Conservation (phyloP, 345 rosid species). For the Dimocarpus longan region DNA sequence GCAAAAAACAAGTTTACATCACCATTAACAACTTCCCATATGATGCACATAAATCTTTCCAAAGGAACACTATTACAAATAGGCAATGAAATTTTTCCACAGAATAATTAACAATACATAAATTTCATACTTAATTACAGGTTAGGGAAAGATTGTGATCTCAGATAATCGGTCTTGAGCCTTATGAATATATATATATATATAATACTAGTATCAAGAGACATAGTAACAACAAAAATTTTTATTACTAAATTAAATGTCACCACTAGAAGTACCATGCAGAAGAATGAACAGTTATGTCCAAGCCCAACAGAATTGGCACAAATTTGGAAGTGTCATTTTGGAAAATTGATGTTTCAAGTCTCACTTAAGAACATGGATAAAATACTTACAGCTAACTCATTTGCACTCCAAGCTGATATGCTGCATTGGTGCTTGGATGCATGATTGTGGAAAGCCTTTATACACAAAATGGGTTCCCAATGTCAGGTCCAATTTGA, state of each 20-base stretch:
- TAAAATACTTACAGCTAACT: conserved; percentile 39
- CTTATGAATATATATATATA: not conserved
- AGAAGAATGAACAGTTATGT: not conserved
- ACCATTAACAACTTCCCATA: not conserved
- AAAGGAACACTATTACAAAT: too few species aligned
- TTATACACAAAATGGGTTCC: not conserved
- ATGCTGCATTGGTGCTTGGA: conserved; percentile 18
- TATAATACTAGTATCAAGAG: not conserved
- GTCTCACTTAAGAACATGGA: conserved; percentile 6
- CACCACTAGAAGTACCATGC: not conserved
- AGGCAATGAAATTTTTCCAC: too few species aligned
- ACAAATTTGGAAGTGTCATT: conserved; percentile 6
- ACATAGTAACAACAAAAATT: not conserved
- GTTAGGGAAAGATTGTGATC: not conserved
- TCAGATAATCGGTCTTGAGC: not conserved
- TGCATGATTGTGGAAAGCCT: conserved; percentile 12
- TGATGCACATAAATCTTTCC: too few species aligned
- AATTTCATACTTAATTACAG: not conserved
- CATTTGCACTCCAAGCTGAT: conserved; percentile 28
- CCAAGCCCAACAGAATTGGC: conserved; percentile 1
- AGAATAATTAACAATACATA: too few species aligned
- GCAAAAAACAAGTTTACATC: too few species aligned
- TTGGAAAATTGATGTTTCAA: conserved; percentile 15
- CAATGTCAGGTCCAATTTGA: conserved; percentile 9
- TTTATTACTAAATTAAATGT: not conserved